Evolutionary conservation across 2,329 filamentous ascomycete species (phyloP).

Genomic region (Cladosporium sphaerospermum): DNA sequence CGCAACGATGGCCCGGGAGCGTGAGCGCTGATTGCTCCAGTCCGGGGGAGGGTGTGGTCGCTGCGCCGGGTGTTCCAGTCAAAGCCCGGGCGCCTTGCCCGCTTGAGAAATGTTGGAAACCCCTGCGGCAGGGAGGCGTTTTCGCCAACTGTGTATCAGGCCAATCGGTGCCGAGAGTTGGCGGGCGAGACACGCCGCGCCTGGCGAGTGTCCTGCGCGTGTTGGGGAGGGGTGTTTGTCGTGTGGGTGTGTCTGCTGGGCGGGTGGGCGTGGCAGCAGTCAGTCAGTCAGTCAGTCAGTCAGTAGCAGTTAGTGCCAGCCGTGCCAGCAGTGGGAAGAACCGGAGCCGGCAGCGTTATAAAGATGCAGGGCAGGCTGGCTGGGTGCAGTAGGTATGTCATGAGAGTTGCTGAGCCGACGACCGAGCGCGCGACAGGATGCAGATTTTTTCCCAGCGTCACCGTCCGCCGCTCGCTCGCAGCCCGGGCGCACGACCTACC

Average conservation of each 20-base stretch:
- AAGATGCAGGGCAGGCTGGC: not conserved
- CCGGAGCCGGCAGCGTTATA: conserved; percentile 5
- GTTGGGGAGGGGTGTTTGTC: too few species aligned
- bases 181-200: not conserved
- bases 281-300: too few species aligned
- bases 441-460: conserved; percentile 9
- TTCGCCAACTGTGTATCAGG: conserved; percentile 19
- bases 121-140: conserved; percentile 16
- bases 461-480: not conserved
- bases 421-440: not conserved
- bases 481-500: conserved; percentile 1
- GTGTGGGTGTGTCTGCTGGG: not conserved
- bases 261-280: not conserved
- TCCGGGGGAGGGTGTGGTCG: conserved; percentile 6
- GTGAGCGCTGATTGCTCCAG: conserved; percentile 3
- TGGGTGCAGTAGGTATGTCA: too few species aligned
- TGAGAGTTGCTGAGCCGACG: conserved; percentile 9
- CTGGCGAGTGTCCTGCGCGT: too few species aligned
- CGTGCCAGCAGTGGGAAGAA: not conserved
- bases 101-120: conserved; percentile 13
- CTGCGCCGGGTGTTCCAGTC: conserved; percentile 9
- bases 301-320: too few species aligned
- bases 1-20: not conserved
- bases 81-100: conserved; percentile 12
- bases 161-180: conserved; percentile 19